Base-by-base conservation (phyloP, 805 yeast species). In the Cyberlindnera mississippiensis region DNA sequence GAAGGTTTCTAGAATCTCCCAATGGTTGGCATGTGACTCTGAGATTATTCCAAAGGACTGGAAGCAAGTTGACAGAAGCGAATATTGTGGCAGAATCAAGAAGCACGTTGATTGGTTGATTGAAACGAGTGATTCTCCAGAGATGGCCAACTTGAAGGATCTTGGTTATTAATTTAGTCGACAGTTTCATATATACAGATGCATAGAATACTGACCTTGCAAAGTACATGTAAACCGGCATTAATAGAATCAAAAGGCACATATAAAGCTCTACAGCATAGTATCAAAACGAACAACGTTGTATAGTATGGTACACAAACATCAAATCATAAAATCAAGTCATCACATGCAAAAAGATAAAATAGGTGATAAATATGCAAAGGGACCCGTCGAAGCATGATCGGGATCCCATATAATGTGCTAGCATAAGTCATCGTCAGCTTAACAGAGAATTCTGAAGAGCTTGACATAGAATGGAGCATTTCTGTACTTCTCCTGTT, bases 21-120 rank as follows among this genome's bases (percentile, higher is more conserved):
- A 57, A 37, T 57, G 61, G 61, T 33, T 57, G 14, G 61, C 61
- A 4, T 57, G 61, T 47, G 60, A 57, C 3, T 54, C 61, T 5
- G 42, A 45, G 22, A 45, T 52, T 24, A 38, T 55, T 18, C 61
- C 61, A 16, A 17, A 52, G 14, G 56, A 55, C 34, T 57, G 61
- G 61, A 48, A 51, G 34, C 45, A 45, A 18, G 31, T 42, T 16
- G 51, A 49, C 22, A 53, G 58, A 40, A 34, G 36, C 3, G 48
- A 46, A 7, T 42, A 46, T 24, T 57, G 61, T 48, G 43, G 37
- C 9, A 48, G 59, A 33, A 50, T 55, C 29, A 55, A 50, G 42
- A 48, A 51, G 24, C 61, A 57, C 28, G 61, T 57, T 13, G 49
- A 48, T 1, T 57, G 52, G 53, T 40, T 57, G 40, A 51, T 48